Percentiles rank a stretch among this genome's conserved stretches.
These are phyloP conservation scores for Periconia sp. DNA, from an alignment of 2,329 filamentous ascomycete genomes.

Conservation along the genomic window DNA sequence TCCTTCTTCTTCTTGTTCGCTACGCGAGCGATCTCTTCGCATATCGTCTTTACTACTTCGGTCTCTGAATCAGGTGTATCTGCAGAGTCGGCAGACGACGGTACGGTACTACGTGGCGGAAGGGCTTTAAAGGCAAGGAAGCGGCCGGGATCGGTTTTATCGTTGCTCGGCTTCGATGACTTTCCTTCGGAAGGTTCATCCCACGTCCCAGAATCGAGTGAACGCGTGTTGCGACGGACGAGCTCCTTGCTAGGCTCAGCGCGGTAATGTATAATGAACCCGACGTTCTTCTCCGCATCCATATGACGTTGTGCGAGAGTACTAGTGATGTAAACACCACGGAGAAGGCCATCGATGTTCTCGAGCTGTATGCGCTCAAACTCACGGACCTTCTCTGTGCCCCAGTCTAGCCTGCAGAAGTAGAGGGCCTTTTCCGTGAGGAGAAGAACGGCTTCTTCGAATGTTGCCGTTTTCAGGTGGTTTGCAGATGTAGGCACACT, in stretches of 20 bases:
- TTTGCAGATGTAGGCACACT: constrained; percentile 76
- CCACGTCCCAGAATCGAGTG: constrained; percentile 61
- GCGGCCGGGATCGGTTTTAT: constrained; percentile 26
- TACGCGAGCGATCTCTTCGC: constrained; percentile 76
- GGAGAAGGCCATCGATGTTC: constrained; percentile 74
- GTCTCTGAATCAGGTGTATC: constrained; percentile 51
- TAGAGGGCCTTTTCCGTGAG: constrained; percentile 87
- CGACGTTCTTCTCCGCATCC: constrained; percentile 81
- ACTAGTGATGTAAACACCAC: constrained; percentile 89
- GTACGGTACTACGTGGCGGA: constrained; percentile 53
- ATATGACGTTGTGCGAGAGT: constrained; percentile 79
- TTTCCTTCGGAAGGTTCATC: constrained; percentile 31
- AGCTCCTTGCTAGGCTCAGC: constrained; percentile 73
- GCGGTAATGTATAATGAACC: constrained; percentile 79
- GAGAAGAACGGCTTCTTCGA: constrained; percentile 88
- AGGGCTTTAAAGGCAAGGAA: constrained; percentile 64
- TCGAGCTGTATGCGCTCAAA: constrained; percentile 85
- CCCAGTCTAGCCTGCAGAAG: constrained; percentile 92
- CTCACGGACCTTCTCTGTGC: constrained; percentile 88
- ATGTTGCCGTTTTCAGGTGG: constrained; percentile 69
- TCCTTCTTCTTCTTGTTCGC: constrained; percentile 58
- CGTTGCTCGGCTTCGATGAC: constrained; percentile 23
- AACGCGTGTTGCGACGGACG: constrained; percentile 83
- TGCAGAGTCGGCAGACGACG: constrained; percentile 17
- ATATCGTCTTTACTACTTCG: constrained; percentile 69